Base-by-base conservation (phyloP, 441 rosid species). In the Erodium trifolium region DNA sequence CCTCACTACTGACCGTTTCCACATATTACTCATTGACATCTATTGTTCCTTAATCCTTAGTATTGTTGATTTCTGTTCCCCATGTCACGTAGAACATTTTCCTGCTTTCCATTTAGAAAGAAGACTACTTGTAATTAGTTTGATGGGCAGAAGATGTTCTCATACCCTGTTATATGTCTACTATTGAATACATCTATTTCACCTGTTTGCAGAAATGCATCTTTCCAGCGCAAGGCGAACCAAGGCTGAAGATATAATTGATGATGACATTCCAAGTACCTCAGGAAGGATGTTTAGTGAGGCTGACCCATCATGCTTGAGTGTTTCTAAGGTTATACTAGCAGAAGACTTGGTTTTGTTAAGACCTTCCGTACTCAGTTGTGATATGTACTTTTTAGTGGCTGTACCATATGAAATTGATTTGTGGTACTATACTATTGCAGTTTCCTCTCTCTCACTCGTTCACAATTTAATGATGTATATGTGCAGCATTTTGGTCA, bases 251-350 rank as follows among this genome's bases (percentile, higher is more conserved):
- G 88, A 87, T 70, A 37, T 6, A 4, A 37, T 37, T 5, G 96
- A 87, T 31, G 94, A 92, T 63, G 96, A 88, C 72, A 67, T 77
- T 55, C 92, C 97, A 9, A 87, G 87, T 80, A 82, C 91, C 65
- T 92, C 97, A 53, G 98, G 97, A 81, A 85, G 91, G 80, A 88
- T 88, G 39, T 87, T 82, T 78, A 34, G 80, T 34, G 92, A 90
- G 71, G 77, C 85, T 63, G 67, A 63, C 16, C n/a, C 67, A 31
- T 13, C 41, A 4, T 5, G 65, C n/a, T 66, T 65, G 49, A 75
- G 78, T 72, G 79, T 78, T 71, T 62, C 81, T 14, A 85, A 90
- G 99, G 99, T 93, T 76, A 72, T 68, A 47, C 41, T 69, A 35
- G 34, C 75, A 72, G 18, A 60, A 29, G 53, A 67, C 4, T 70